These are phyloP conservation scores for Penicillium brasilianum DNA, from an alignment of 2,329 filamentous ascomycete species.

Conservation along the genomic window DNA sequence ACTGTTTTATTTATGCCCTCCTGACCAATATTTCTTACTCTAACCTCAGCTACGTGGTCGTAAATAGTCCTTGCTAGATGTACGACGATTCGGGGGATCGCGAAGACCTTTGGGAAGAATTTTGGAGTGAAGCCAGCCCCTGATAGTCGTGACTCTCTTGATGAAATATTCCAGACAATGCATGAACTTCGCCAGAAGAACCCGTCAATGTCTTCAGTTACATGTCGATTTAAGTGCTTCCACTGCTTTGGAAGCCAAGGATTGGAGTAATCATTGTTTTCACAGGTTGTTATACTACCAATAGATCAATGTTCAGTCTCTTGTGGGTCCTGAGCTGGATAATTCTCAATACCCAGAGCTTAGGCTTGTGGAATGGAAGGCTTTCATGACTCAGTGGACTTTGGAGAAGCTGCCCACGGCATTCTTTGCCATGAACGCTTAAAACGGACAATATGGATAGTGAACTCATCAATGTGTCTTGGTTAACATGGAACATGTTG, in stretches of 20 bases:
- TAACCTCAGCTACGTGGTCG: not conserved
- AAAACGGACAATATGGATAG: not conserved
- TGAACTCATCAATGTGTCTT: no score
- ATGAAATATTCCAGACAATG: not conserved
- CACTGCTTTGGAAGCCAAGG: not conserved
- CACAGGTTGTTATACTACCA: not conserved
- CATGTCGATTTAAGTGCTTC: not conserved
- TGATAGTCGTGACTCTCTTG: not conserved
- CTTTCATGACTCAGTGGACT: not conserved
- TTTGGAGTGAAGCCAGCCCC: not conserved
- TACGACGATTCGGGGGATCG: not conserved
- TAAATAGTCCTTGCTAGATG: not conserved
- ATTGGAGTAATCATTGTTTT: not conserved
- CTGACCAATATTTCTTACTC: not conserved
- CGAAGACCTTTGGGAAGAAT: not conserved
- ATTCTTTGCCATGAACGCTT: not conserved
- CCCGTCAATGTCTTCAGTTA: not conserved
- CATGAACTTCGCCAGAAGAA: not conserved
- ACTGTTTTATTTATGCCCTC: not conserved
- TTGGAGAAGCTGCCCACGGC: not conserved
- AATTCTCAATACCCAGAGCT: not conserved
- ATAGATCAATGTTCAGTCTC: not conserved
- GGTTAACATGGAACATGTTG: no score
- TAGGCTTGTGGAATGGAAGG: not conserved
- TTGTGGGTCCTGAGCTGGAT: not conserved